phyloP scores from a whole-genome alignment of 2,329 filamentous ascomycete species.

The Xylariaceae sp. region DNA sequence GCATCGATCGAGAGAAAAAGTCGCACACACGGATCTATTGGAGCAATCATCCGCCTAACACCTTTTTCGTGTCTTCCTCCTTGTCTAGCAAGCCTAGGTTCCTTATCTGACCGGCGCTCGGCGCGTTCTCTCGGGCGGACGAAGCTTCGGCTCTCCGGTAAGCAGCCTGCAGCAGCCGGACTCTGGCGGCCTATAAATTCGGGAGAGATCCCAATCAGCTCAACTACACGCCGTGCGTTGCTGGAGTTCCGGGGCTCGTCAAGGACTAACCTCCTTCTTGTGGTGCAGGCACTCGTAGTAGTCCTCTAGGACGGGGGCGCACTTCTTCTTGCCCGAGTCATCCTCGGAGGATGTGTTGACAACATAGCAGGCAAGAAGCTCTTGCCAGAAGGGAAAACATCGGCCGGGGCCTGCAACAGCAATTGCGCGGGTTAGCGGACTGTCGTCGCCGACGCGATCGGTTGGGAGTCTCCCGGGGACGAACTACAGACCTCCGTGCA shows the following conservation, averaged over 20 bases:
- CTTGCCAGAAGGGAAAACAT: conserved; percentile 99
- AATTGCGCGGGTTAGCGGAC: conserved; percentile 21
- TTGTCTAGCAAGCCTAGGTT: conserved; percentile 79
- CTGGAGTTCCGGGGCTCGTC: neutral
- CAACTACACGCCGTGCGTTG: neutral
- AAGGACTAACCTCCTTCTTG: conserved; percentile 81
- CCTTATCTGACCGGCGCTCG: conserved; percentile 79
- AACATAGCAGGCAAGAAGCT: conserved; percentile 96
- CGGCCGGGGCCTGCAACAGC: conserved; percentile 53
- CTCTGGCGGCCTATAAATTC: conserved; percentile 63
- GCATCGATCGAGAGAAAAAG: conserved; percentile 13
- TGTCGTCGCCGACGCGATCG: conserved; percentile 1
- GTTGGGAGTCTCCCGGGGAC: conserved; percentile 20
- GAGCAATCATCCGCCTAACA: conserved; percentile 36
- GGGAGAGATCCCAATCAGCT: conserved; percentile 7
- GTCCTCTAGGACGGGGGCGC: conserved; percentile 78
- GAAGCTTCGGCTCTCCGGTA: conserved; percentile 75
- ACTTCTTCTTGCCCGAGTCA: conserved; percentile 79
- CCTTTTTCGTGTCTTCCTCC: conserved; percentile 70
- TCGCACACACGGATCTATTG: conserved; percentile 12
- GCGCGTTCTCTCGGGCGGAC: conserved; percentile 72
- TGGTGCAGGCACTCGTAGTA: conserved; percentile 99
- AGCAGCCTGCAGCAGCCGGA: conserved; percentile 71
- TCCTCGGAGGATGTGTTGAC: conserved; percentile 81
- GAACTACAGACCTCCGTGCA: conserved; percentile 63